These are phyloP conservation scores for Sanghuangporus baumii DNA, from an alignment of 1,284 basidiomycete genomes.

Conservation along the genomic window DNA sequence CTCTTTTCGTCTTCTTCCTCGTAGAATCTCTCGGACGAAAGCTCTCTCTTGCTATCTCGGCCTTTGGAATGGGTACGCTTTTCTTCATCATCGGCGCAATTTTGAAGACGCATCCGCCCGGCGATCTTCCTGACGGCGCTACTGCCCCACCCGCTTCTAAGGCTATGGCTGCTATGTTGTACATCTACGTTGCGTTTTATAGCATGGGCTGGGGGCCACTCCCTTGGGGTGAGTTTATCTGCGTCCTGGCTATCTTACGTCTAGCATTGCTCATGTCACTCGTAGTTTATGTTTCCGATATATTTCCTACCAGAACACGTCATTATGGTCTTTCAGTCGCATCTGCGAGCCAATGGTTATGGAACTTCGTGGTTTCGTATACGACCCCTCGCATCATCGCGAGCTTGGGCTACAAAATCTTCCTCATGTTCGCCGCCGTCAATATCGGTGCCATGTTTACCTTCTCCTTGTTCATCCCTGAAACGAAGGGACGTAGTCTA, in stretches of 20 bases:
- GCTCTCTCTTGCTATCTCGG: constrained; percentile 59
- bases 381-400: constrained; percentile 62
- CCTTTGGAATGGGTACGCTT: constrained; percentile 49
- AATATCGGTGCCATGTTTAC: constrained; percentile 47
- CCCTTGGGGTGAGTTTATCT: constrained; percentile 61
- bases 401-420: constrained; percentile 58
- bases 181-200: constrained; percentile 73
- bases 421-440: constrained; percentile 63
- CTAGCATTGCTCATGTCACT: neutral
- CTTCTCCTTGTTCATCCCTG: constrained; percentile 56
- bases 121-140: constrained; percentile 23
- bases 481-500: constrained; percentile 69
- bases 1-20: constrained; percentile 54
- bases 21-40: constrained; percentile 51
- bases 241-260: neutral
- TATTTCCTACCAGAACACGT: constrained; percentile 77
- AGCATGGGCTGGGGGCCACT: constrained; percentile 62
- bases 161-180: constrained; percentile 72
- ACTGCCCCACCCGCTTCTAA: constrained; percentile 45
- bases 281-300: constrained; percentile 49
- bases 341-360: constrained; percentile 73
- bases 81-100: constrained; percentile 68
- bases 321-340: constrained; percentile 72
- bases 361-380: constrained; percentile 74
- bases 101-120: constrained; percentile 58